Evolutionary conservation across 1,284 basidiomycete genomes (phyloP).

Genomic region (Sphagnurus paluster): DNA sequence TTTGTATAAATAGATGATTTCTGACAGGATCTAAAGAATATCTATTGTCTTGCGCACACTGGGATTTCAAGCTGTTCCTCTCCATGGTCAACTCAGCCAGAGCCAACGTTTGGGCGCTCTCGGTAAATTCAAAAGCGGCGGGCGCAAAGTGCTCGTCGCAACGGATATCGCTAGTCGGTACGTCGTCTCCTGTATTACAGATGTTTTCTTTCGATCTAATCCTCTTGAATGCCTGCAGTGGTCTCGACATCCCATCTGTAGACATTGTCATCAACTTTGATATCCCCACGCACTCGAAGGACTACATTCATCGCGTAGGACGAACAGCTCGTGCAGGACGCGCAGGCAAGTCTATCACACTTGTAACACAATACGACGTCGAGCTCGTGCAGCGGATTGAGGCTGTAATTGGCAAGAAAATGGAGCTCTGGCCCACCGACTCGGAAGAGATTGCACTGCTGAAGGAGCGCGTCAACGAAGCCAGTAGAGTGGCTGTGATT

Average conservation of each 20-base stretch:
- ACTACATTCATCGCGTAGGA: slow-evolving; percentile 98
- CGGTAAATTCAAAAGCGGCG: slow-evolving; percentile 95
- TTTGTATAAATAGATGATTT: not conserved
- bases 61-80: slow-evolving; percentile 93
- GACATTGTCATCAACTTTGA: slow-evolving; percentile 99
- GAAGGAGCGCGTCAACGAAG: slow-evolving; percentile 89
- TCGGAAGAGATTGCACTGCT: slow-evolving; percentile 89
- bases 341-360: slow-evolving; percentile 92
- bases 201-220: not conserved
- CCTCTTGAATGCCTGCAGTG: slow-evolving; percentile 47
- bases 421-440: slow-evolving; percentile 90
- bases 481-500: slow-evolving; percentile 77
- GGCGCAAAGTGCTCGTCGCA: slow-evolving; percentile 89
- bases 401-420: slow-evolving; percentile 88
- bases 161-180: slow-evolving; percentile 96
- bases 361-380: slow-evolving; percentile 98
- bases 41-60: slow-evolving; percentile 89
- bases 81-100: slow-evolving; percentile 95
- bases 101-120: slow-evolving; percentile 93
- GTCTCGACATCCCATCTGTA: slow-evolving; percentile 95
- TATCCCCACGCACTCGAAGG: slow-evolving; percentile 97
- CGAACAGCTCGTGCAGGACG: slow-evolving; percentile 96
- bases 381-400: slow-evolving; percentile 96
- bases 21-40: slow-evolving; percentile 47
- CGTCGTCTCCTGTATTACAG: slow-evolving; percentile 25